Evolutionary conservation across 208 protist genomes (phyloP).

Genomic region (Wallacemonas collosoma): DNA sequence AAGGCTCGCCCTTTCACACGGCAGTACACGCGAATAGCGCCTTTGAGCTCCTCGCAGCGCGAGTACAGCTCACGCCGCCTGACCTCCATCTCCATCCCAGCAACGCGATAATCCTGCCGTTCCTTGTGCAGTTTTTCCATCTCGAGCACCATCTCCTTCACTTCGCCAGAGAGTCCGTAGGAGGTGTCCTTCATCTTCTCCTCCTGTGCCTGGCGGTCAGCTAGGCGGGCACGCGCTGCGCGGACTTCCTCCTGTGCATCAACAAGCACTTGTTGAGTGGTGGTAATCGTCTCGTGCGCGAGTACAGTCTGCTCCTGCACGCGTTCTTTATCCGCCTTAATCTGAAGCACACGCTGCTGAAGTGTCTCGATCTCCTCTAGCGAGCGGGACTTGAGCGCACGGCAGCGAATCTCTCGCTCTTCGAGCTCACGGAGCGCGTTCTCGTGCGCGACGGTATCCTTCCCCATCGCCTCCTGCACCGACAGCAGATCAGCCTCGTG

Average conservation of each 20-base stretch:
- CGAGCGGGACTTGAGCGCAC: conserved; percentile 34
- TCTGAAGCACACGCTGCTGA: conserved; percentile 15
- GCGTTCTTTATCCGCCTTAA: conserved; percentile 34
- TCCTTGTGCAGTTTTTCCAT: conserved; percentile 46
- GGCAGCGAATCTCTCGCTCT: conserved; percentile 38
- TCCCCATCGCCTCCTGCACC: conserved; percentile 14
- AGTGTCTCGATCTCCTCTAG: conserved; percentile 37
- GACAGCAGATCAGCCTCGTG: conserved; percentile 17
- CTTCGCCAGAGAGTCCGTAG: conserved; percentile 75
- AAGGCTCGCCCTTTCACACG: conserved; percentile 61
- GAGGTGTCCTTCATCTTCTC: conserved; percentile 62
- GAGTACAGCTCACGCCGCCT: conserved; percentile 72
- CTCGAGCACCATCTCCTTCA: conserved; percentile 63
- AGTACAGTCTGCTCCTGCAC: conserved; percentile 69
- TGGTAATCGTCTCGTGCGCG: conserved; percentile 26
- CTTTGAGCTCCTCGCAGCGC: conserved; percentile 84
- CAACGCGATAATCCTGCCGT: conserved; percentile 27
- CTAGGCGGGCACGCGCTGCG: conserved; percentile 23
- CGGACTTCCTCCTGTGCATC: conserved; percentile 19
- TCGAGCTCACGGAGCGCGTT: conserved; percentile 20
- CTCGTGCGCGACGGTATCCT: conserved; percentile 21
- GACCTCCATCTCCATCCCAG: conserved; percentile 65
- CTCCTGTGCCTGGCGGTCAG: conserved; percentile 37
- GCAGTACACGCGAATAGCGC: conserved; percentile 91
- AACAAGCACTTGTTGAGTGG: conserved; percentile 21